phyloP scores from a whole-genome alignment of 768 basidiomycete species.

The Leccinum arenicola region DNA sequence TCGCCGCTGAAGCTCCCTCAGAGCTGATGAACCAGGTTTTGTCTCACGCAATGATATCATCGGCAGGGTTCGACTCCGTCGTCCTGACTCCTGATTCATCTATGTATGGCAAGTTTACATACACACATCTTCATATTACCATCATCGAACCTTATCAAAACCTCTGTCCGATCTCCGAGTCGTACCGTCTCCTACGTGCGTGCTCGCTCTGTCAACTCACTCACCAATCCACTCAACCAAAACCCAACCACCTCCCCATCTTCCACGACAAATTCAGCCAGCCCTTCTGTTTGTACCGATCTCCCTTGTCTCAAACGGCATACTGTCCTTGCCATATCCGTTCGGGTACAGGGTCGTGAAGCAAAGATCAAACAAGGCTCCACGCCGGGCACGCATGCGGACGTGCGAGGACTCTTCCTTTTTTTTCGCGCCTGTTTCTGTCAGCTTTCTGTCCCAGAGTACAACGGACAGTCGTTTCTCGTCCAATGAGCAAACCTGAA shows the following conservation, averaged over 20 bases:
- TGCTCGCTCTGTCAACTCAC: slow-evolving; percentile 18
- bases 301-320: slow-evolving; percentile 29
- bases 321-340: slow-evolving; percentile 37
- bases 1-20: no score
- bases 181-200: slow-evolving; percentile 19
- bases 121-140: neutral
- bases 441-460: no score
- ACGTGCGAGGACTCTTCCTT: slow-evolving; percentile 32
- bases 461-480: no score
- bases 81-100: no score
- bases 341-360: slow-evolving; percentile 33
- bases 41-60: no score
- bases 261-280: slow-evolving; percentile 25
- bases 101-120: neutral
- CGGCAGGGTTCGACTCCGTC: no score
- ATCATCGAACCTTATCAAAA: slow-evolving; percentile 23
- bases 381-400: slow-evolving; percentile 24
- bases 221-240: slow-evolving; percentile 20
- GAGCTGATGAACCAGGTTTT: no score
- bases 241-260: slow-evolving; percentile 31
- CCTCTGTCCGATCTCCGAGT: slow-evolving; percentile 24
- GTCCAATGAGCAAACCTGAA: no score
- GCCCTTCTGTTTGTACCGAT: neutral
- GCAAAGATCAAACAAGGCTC: slow-evolving; percentile 19
- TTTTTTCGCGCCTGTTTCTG: no score